phyloP scores from a whole-genome alignment of 306 rosid species.

The Vigna radiata region DNA sequence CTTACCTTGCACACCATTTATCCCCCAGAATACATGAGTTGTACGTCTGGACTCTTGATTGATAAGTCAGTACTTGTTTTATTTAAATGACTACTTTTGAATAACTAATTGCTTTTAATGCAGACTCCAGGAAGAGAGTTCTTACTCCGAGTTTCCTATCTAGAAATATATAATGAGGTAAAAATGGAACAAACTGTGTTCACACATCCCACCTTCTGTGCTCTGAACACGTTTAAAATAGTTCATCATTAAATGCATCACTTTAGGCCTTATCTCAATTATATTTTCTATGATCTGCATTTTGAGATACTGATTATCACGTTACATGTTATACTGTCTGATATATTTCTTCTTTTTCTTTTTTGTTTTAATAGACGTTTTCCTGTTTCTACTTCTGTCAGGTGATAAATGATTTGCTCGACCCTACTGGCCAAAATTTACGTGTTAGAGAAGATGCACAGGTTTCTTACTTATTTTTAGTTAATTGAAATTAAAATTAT shows the following conservation, averaged over 20 bases:
- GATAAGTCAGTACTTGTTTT: background rate
- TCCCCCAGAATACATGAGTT: slow-evolving; percentile 15
- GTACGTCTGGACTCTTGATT: slow-evolving; percentile 10
- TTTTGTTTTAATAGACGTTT: slow-evolving; percentile 38
- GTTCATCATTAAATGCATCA: slow-evolving; percentile 7
- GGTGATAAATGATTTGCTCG: slow-evolving; percentile 99
- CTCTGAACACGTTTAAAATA: slow-evolving; percentile 26
- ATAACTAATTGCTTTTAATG: slow-evolving; percentile 46
- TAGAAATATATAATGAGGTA: slow-evolving; percentile 98
- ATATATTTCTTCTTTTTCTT: background rate
- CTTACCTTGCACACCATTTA: slow-evolving; percentile 14
- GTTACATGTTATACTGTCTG: slow-evolving; percentile 10
- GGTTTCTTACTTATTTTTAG: slow-evolving; percentile 57
- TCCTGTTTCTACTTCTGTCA: slow-evolving; percentile 53
- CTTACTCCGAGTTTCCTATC: slow-evolving; percentile 94
- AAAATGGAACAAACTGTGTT: slow-evolving; percentile 37
- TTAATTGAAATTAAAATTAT: slow-evolving; percentile 20
- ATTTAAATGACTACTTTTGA: slow-evolving; percentile 7
- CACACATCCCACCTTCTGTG: slow-evolving; percentile 1
- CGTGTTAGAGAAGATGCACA: slow-evolving; percentile 99
- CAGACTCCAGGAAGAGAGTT: slow-evolving; percentile 99
- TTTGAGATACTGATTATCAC: background rate
- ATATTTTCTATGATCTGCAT: slow-evolving; percentile 22
- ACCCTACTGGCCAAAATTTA: slow-evolving; percentile 99
- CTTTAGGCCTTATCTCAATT: slow-evolving; percentile 33